A percentile compares a stretch with the other conserved stretches of the same genome.
These are phyloP conservation scores for Sporisorium exsertum DNA, from an alignment of 1,284 basidiomycete genomes.

Conservation along the genomic window DNA sequence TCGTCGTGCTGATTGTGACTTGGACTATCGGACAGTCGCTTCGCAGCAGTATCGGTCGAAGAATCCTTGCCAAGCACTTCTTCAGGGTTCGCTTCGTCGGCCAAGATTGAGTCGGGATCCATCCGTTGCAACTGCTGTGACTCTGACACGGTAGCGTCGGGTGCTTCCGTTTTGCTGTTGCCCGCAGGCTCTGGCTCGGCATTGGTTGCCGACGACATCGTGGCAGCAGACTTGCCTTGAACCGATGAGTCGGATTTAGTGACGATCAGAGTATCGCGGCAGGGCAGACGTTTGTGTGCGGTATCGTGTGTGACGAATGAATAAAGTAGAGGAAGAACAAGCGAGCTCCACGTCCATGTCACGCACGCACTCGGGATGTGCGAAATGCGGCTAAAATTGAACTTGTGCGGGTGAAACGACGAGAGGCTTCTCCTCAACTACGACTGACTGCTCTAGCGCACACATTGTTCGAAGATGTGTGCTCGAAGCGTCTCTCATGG, in stretches of 20 bases:
- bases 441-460: neutral
- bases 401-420: neutral
- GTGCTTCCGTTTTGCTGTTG: constrained; percentile 2
- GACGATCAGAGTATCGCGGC: neutral
- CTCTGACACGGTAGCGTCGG: constrained; percentile 20
- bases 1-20: constrained; percentile 3
- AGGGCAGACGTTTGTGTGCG: neutral
- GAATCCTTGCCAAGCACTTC: constrained; percentile 53
- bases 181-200: constrained; percentile 17
- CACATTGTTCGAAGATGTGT: neutral
- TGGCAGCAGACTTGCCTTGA: constrained; percentile 1
- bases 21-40: neutral
- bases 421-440: neutral
- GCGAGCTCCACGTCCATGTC: constrained; percentile 4
- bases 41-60: constrained; percentile 39
- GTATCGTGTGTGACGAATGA: neutral
- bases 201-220: constrained; percentile 28
- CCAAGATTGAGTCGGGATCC: constrained; percentile 60
- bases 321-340: no score
- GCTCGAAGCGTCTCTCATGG: neutral
- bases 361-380: constrained; percentile 4
- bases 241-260: constrained; percentile 3
- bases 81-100: constrained; percentile 60
- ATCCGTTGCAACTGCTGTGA: constrained; percentile 43
- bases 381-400: neutral